Evolutionary conservation across 2,329 filamentous ascomycete genomes (phyloP).

Genomic region (Trichoderma brevicompactum): DNA sequence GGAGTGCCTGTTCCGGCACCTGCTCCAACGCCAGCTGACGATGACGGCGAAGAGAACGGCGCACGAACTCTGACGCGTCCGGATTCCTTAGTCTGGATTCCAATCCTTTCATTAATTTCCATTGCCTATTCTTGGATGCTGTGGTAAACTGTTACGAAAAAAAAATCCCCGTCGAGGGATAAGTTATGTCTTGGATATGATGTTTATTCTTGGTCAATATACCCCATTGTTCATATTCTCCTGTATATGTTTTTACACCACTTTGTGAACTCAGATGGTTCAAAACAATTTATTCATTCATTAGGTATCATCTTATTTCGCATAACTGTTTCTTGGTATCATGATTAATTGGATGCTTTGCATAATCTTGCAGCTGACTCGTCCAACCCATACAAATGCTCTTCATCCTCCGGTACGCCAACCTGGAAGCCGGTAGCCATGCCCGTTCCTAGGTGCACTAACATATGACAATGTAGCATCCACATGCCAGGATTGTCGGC

Average conservation of each 20-base stretch:
- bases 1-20: slow-evolving; percentile 15
- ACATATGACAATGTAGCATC: slow-evolving; percentile 41
- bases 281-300: slow-evolving; percentile 16
- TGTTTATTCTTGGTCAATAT: slow-evolving; percentile 28
- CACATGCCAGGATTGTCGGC: slow-evolving; percentile 37
- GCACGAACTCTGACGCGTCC: not conserved
- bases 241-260: slow-evolving; percentile 12
- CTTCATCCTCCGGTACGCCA: slow-evolving; percentile 31
- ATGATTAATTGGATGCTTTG: not conserved
- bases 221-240: slow-evolving; percentile 22
- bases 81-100: slow-evolving; percentile 2
- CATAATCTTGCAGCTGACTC: slow-evolving; percentile 31
- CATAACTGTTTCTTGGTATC: not conserved
- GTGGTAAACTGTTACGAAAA: slow-evolving; percentile 11
- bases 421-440: slow-evolving; percentile 38
- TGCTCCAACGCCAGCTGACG: not conserved
- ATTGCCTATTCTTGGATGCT: slow-evolving; percentile 14
- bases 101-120: slow-evolving; percentile 13
- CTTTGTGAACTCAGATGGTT: not conserved
- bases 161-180: not conserved
- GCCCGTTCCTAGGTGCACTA: slow-evolving; percentile 36
- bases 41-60: not conserved
- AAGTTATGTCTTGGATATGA: slow-evolving; percentile 26
- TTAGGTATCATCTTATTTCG: not conserved
- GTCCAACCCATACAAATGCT: slow-evolving; percentile 31